Base-by-base conservation (phyloP, 1,284 basidiomycete genomes). In the Puccinia polysora region DNA sequence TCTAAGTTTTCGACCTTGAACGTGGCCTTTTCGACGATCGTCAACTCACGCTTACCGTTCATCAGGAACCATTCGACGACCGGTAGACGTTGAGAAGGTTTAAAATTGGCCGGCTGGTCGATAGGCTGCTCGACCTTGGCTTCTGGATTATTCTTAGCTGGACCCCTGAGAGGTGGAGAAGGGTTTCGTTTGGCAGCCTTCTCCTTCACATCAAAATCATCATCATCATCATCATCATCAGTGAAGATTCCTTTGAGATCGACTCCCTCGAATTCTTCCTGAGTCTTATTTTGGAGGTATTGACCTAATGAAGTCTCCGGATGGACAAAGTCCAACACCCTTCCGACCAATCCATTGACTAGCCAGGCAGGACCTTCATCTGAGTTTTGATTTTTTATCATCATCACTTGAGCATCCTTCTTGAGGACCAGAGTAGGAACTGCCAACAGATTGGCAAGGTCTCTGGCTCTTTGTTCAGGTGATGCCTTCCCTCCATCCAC, bases 261-360 rank as follows among this genome's bases (percentile, higher is more conserved):
- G 23, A 60, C 38, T 2, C 4, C 38, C 23, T 34, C 53, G 20
- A 38, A 23, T 25, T 55, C 58, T 4, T n/a, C 18, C 12, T n/a
- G 20, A 25, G 49, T 23, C 18, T 34, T 20, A 36, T 43, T n/a
- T 20, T 10, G 10, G 56, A 18, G 52, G 1, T 25, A 20, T 1
- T 18, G 76, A n/a, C 75, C 76, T 50, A 75, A 74, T 40, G 76
- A 79, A 55, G 56, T 78, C 1, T 77, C 74, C 2, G 80, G 79
- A 40, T 81, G 80, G 25, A 73, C 79, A 78, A 95, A 95, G 0
- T 83, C 84, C 20, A 87, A 78, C 23, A 93, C 84, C 75, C 83
- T 84, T 20, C 91, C 91, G 75, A 91, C 85, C 12, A 87, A 88
- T 0, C 91, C 91, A 79, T 94, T 94, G 52, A 92, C 90, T 5